Conservation (phyloP, 257 asterid genomes). For the Linaria vulgaris region DNA sequence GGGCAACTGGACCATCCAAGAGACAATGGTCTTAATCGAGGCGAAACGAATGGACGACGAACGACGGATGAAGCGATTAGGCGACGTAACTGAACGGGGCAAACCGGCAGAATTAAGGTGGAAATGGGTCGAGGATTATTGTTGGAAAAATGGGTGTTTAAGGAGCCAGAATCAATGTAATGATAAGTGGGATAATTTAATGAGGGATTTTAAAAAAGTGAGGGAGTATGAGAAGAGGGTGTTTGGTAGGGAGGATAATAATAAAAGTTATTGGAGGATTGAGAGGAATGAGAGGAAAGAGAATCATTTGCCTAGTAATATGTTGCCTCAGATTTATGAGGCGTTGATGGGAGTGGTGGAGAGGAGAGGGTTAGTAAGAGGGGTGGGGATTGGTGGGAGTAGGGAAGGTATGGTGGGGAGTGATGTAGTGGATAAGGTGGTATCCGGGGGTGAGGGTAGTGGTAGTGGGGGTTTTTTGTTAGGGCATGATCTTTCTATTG, state of each 20-base stretch:
- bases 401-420: background rate
- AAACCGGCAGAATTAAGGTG: conserved; percentile 87
- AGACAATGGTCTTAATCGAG: conserved; percentile 78
- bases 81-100: conserved; percentile 47
- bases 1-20: conserved; percentile 92
- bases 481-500: background rate
- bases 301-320: conserved; percentile 66
- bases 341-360: conserved; percentile 76
- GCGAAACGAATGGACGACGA: conserved; percentile 91
- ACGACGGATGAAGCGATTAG: conserved; percentile 65
- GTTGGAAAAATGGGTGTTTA: conserved; percentile 74
- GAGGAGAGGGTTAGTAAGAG: conserved; percentile 38
- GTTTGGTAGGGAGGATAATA: conserved; percentile 16
- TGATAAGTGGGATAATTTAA: conserved; percentile 92
- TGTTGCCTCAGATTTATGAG: conserved; percentile 74
- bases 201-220: conserved; percentile 93
- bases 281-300: conserved; percentile 80
- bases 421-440: conserved; percentile 5
- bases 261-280: conserved; percentile 59
- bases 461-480: conserved; percentile 2
- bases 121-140: conserved; percentile 97
- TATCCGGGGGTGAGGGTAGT: no score
- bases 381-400: conserved; percentile 13
- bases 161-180: conserved; percentile 95
- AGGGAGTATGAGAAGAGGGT: conserved; percentile 59